Percentiles rank a stretch among this genome's conserved stretches.
Evolutionary conservation across 2,329 filamentous ascomycete species (phyloP).

Genomic region (Fusarium newnesense): DNA sequence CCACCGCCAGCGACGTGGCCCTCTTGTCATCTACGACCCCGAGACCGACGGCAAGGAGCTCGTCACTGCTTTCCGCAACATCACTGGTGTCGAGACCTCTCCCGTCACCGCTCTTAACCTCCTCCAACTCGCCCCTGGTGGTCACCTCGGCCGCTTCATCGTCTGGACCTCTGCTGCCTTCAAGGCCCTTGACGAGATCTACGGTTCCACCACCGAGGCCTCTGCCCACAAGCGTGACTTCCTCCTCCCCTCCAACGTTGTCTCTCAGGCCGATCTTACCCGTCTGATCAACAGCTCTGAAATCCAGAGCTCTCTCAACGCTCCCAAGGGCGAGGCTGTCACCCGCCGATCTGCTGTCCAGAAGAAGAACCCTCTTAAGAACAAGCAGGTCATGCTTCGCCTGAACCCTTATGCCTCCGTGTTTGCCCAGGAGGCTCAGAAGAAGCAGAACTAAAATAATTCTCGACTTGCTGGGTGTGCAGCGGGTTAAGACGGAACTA

Average conservation of each 20-base stretch:
- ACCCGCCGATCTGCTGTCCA: constrained; percentile 92
- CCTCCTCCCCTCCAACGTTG: constrained; percentile 91
- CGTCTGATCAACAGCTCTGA: constrained; percentile 99
- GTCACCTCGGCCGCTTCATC: constrained; percentile 98
- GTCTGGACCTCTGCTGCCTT: constrained; percentile 99
- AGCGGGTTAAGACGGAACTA: constrained; percentile 45
- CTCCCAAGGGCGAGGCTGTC: constrained; percentile 86
- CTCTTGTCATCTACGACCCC: constrained; percentile 97
- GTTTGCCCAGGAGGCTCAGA: constrained; percentile 76
- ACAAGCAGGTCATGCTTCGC: constrained; percentile 98
- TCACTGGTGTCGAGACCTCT: constrained; percentile 96
- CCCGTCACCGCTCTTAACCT: constrained; percentile 96
- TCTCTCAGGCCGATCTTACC: constrained; percentile 93
- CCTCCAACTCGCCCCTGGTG: constrained; percentile 98
- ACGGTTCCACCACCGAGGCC: constrained; percentile 90
- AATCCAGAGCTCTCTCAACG: constrained; percentile 94
- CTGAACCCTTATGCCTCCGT: constrained; percentile 97
- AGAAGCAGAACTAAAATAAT: constrained; percentile 52
- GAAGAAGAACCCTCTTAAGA: constrained; percentile 99
- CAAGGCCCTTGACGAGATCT: constrained; percentile 95
- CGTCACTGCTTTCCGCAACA: constrained; percentile 96
- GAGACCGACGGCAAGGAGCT: constrained; percentile 96
- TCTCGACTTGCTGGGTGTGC: constrained; percentile 52
- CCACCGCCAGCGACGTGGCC: constrained; percentile 96
- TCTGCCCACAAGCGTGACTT: constrained; percentile 99